Conservation (phyloP, 1,139 yeast species). For the Martiniozyma asiatica region DNA sequence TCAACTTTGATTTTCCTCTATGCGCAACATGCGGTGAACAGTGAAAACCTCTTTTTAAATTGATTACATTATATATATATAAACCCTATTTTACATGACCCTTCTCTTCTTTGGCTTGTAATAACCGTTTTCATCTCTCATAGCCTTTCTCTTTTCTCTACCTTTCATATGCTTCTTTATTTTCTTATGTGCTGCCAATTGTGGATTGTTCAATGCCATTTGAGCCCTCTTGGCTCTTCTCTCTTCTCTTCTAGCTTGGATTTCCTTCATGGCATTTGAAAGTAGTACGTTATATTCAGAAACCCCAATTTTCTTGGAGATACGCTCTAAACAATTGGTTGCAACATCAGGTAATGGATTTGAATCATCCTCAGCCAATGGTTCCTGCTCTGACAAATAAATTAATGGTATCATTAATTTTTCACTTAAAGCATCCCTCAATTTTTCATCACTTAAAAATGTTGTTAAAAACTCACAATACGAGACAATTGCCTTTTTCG, state of each 20-base stretch:
- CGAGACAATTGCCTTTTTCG: slow-evolving; percentile 60
- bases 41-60: not conserved
- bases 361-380: slow-evolving; percentile 30
- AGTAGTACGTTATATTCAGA: slow-evolving; percentile 58
- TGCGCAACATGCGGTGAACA: too few species aligned
- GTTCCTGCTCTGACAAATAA: slow-evolving; percentile 36
- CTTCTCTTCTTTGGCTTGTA: slow-evolving; percentile 50
- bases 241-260: slow-evolving; percentile 56
- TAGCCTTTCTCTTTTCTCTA: slow-evolving; percentile 65
- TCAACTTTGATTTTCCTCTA: too few species aligned
- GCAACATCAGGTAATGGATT: slow-evolving; percentile 42
- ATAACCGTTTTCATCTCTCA: slow-evolving; percentile 66
- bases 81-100: too few species aligned
- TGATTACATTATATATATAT: not conserved
- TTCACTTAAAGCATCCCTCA: slow-evolving; percentile 23
- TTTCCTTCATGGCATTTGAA: slow-evolving; percentile 48
- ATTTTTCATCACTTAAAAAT: slow-evolving; percentile 30
- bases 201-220: slow-evolving; percentile 72
- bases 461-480: slow-evolving; percentile 31
- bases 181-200: slow-evolving; percentile 63
- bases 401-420: slow-evolving; percentile 49
- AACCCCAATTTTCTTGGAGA: slow-evolving; percentile 63
- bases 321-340: slow-evolving; percentile 55
- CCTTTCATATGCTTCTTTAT: slow-evolving; percentile 62
- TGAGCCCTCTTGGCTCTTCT: slow-evolving; percentile 69